Conservation (phyloP, 2,329 filamentous ascomycete genomes). For the Penicillium sp. region DNA sequence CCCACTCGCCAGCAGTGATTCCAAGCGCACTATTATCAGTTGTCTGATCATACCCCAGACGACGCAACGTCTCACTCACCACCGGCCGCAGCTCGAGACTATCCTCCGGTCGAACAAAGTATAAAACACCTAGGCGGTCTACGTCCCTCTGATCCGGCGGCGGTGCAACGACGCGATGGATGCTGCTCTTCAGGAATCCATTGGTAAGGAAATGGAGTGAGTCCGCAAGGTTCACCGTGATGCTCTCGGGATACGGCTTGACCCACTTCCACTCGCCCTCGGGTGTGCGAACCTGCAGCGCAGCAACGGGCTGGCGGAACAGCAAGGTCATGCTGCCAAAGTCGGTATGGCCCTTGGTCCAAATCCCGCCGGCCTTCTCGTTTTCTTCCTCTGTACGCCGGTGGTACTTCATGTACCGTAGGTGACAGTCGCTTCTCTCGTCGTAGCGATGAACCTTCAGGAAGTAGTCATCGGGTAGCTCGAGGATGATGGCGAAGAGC, state of each 20-base stretch:
- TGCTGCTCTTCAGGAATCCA: conserved; percentile 47
- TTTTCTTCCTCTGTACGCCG: conserved; percentile 48
- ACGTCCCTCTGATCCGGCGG: conserved; percentile 43
- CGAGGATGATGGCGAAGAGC: conserved; percentile 48
- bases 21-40: conserved; percentile 8
- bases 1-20: conserved; percentile 18
- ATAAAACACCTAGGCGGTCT: conserved; percentile 40
- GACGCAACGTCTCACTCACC: conserved; percentile 29
- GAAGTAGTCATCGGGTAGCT: conserved; percentile 58
- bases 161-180: conserved; percentile 47
- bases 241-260: conserved; percentile 44
- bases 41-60: conserved; percentile 21
- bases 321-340: conserved; percentile 55
- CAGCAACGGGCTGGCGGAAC: conserved; percentile 57
- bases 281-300: conserved; percentile 51
- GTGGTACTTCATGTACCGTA: conserved; percentile 59
- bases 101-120: conserved; percentile 46
- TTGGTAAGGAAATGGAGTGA: conserved; percentile 47
- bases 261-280: conserved; percentile 51
- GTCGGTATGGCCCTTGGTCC: conserved; percentile 53
- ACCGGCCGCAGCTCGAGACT: conserved; percentile 24
- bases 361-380: conserved; percentile 41
- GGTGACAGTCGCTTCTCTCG: conserved; percentile 55
- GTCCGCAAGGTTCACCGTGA: conserved; percentile 52
- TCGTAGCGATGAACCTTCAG: conserved; percentile 56